These are phyloP conservation scores for Esteya vermicola DNA, from an alignment of 2,329 filamentous ascomycete species.

Conservation along the genomic window DNA sequence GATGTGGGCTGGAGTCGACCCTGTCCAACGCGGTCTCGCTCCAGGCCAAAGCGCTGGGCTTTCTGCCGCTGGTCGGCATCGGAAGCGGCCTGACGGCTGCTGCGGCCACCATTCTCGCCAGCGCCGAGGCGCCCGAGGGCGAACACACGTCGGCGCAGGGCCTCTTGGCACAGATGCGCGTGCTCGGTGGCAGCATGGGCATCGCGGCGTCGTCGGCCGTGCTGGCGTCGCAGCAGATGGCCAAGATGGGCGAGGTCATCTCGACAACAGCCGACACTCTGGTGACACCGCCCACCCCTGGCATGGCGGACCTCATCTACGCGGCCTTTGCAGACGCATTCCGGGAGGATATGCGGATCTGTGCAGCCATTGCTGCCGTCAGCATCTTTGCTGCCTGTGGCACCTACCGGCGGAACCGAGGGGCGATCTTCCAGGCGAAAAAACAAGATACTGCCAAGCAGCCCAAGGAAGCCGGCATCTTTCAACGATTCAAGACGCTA, in stretches of 20 bases:
- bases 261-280: constrained; percentile 12
- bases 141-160: constrained; percentile 35
- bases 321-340: constrained; percentile 29
- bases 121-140: constrained; percentile 24
- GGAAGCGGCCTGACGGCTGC: constrained; percentile 36
- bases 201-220: constrained; percentile 38
- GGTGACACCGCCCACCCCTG: constrained; percentile 6
- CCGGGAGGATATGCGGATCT: constrained; percentile 30
- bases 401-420: constrained; percentile 21
- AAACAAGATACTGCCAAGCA: constrained; percentile 7
- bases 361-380: constrained; percentile 23
- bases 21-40: constrained; percentile 18
- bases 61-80: constrained; percentile 34
- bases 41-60: constrained; percentile 32
- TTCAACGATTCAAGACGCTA: too few relatives aligned
- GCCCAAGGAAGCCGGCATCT: too few relatives aligned
- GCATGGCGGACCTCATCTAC: constrained; percentile 18
- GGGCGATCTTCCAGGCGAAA: constrained; percentile 14
- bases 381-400: constrained; percentile 25
- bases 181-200: constrained; percentile 39
- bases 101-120: constrained; percentile 30
- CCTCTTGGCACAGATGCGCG: constrained; percentile 34
- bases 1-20: constrained; percentile 31
- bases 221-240: constrained; percentile 19
- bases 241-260: constrained; percentile 16